These are phyloP conservation scores for Aspergillus sclerotiicarbonarius DNA, from an alignment of 495 filamentous ascomycete genomes.

Conservation along the genomic window DNA sequence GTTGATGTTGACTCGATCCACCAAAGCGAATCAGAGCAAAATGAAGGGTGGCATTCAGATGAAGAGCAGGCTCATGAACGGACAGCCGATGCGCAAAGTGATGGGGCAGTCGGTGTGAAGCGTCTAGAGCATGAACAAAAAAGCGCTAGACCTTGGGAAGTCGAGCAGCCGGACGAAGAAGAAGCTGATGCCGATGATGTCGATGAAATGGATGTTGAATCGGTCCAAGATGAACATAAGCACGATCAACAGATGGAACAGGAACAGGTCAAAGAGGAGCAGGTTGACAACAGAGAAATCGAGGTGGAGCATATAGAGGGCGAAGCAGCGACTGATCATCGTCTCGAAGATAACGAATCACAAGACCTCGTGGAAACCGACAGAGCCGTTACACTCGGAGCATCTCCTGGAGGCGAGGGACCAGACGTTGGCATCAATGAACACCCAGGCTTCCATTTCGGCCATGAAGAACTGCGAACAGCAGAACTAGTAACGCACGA, in stretches of 20 bases:
- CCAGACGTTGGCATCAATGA: background rate
- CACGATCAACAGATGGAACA: slow-evolving; percentile 8
- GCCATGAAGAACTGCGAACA: background rate
- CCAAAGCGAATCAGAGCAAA: slow-evolving; percentile 1
- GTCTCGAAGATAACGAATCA: background rate
- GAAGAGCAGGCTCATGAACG: slow-evolving; percentile 4
- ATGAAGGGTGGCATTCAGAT: background rate
- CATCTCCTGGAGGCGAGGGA: background rate
- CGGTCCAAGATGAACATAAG: no score
- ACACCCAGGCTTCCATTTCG: background rate
- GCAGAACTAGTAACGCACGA: background rate
- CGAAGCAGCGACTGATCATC: background rate
- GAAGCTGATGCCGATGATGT: background rate
- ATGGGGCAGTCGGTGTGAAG: background rate
- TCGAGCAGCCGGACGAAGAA: slow-evolving; percentile 19
- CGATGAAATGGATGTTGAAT: background rate
- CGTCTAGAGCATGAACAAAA: slow-evolving; percentile 1
- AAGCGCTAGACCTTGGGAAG: slow-evolving; percentile 21
- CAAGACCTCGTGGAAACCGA: background rate
- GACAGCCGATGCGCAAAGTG: slow-evolving; percentile 8
- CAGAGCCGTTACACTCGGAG: background rate
- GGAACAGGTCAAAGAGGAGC: background rate
- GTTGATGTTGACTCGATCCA: slow-evolving; percentile 9
- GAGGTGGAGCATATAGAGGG: slow-evolving; percentile 6
- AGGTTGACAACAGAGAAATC: background rate